A percentile compares a stretch with the other conserved stretches of the same genome.
These are phyloP conservation scores for Mycena haematopus DNA, from an alignment of 768 basidiomycete genomes.

Conservation along the genomic window DNA sequence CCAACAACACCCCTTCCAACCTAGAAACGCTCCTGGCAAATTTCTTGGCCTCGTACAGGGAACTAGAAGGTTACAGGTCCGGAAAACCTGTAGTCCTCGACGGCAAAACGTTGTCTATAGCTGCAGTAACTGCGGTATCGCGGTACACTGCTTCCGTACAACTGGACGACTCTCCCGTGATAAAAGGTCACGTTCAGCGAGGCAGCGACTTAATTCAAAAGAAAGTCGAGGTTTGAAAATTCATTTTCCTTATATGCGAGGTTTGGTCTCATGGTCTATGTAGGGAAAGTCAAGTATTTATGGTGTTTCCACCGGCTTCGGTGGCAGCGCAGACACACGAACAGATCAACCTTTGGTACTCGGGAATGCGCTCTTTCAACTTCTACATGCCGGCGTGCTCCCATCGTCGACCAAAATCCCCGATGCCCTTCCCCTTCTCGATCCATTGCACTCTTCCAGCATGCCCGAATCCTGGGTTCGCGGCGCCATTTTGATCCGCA, in stretches of 20 bases:
- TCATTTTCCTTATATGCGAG: background rate
- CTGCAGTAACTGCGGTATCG: constrained; percentile 79
- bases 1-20: constrained; percentile 25
- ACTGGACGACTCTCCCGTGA: constrained; percentile 54
- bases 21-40: constrained; percentile 52
- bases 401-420: constrained; percentile 61
- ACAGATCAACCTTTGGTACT: constrained; percentile 77
- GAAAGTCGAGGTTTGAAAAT: constrained; percentile 51
- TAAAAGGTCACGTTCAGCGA: constrained; percentile 61
- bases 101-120: constrained; percentile 74
- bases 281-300: constrained; percentile 75
- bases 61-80: constrained; percentile 71
- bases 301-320: constrained; percentile 85
- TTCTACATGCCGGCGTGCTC: constrained; percentile 78
- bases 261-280: background rate
- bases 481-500: constrained; percentile 84
- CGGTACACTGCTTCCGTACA: constrained; percentile 61
- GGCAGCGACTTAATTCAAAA: constrained; percentile 68
- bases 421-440: constrained; percentile 69
- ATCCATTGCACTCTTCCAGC: constrained; percentile 67
- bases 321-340: constrained; percentile 87
- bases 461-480: constrained; percentile 90
- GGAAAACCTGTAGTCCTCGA: constrained; percentile 70
- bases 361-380: constrained; percentile 84
- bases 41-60: constrained; percentile 65